Base-by-base conservation (phyloP, 2,329 filamentous ascomycete species). In the Chrysoporthe austroafricana region DNA sequence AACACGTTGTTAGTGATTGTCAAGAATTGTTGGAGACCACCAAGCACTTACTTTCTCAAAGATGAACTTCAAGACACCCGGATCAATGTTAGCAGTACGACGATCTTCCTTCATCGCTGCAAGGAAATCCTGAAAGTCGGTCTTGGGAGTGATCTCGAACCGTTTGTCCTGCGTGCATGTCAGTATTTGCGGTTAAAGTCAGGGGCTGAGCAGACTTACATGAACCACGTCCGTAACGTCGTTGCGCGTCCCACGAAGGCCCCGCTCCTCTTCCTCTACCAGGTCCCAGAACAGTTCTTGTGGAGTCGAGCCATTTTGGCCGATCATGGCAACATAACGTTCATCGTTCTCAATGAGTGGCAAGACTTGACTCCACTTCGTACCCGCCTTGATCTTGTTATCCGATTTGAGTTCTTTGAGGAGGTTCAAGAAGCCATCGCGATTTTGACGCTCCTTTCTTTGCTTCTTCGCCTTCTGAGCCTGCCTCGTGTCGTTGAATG, bases 241-340 rank as follows among this genome's bases (percentile, higher is more conserved):
- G 76, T 96, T 96, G 70, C 93, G 86, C 61, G 91, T 90, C 62
- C 88, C 90, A 70, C 94, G 90, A 60, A 97, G 83, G n/a, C 90
- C 89, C 67, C 92, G 89, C 76, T 99, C 95, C 78, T 98, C 94
- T 77, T 97, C 94, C 77, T 98, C 96, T 36, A 98, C 86, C 60
- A 94, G 84, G 77, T 99, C 96, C 93, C 95, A 97, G 82, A 99
- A 98, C 7, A 99, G 84, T 74, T 98, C 94, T 71, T 97, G 85
- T 16, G 96, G 93, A 4, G 88, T 91, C 4, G 94, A 97, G 66
- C 95, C 94, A 68, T 87, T 80, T 76, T 96, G 93, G 63, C 94
- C 94, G 69, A 94, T 86, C 84, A 97, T 93, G 71, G 88, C 89
- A 73, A 84, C 85, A 79, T 97, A 98, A 72, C 94, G 92, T 60